A percentile compares a stretch with the other conserved stretches of the same genome.
These are phyloP conservation scores for Flueggea neowawraea DNA, from an alignment of 441 rosid genomes.

Conservation along the genomic window DNA sequence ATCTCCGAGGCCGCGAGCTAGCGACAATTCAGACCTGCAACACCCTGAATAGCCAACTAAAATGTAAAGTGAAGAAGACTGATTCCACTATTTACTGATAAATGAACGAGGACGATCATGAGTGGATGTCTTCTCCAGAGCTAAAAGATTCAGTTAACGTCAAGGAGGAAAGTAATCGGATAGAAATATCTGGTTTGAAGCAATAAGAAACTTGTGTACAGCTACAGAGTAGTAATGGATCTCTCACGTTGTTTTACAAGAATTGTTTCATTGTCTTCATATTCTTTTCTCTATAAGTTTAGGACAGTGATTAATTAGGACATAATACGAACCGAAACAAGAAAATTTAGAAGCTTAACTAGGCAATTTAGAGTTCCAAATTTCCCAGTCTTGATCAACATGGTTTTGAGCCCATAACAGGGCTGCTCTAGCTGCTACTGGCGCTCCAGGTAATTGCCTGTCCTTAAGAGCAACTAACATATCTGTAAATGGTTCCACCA, in stretches of 20 bases:
- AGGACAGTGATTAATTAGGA: no score
- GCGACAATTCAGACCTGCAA: slow-evolving; percentile 15
- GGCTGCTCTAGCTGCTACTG: slow-evolving; percentile 30
- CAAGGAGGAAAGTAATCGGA: no score
- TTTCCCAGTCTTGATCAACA: slow-evolving; percentile 36
- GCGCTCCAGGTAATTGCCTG: slow-evolving; percentile 31
- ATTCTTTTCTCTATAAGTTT: neutral
- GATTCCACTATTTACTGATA: no score
- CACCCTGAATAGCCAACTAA: neutral
- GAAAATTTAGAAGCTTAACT: no score
- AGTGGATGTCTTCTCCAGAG: no score
- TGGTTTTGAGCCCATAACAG: slow-evolving; percentile 39
- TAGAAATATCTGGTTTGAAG: neutral
- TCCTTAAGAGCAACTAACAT: slow-evolving; percentile 36
- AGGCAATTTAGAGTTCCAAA: slow-evolving; percentile 18
- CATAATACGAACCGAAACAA: no score
- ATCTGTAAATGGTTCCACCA: slow-evolving; percentile 43
- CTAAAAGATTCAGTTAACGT: no score
- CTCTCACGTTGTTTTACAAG: slow-evolving; percentile 28
- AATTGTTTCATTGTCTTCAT: slow-evolving; percentile 8
- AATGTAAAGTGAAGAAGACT: no score
- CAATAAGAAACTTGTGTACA: neutral
- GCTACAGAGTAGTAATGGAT: slow-evolving; percentile 21
- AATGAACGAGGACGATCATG: no score
- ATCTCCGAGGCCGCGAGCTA: slow-evolving; percentile 70